Evolutionary conservation across 345 rosid genomes (phyloP).

Genomic region (Linum tenue): DNA sequence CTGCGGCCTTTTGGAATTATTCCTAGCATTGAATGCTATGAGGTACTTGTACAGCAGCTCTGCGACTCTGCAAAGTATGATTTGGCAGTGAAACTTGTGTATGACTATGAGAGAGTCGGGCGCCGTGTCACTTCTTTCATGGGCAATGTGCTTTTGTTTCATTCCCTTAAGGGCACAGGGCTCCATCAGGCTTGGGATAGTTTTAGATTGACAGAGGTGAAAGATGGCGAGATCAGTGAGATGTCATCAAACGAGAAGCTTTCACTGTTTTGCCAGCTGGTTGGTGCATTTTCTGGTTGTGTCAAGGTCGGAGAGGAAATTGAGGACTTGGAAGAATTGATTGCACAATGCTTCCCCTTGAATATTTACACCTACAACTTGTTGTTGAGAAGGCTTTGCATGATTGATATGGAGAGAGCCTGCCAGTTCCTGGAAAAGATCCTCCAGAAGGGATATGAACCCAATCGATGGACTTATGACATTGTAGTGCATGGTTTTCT

Average conservation of each 20-base stretch:
- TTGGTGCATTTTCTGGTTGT: slow-evolving; percentile 50
- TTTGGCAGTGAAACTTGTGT: slow-evolving; percentile 37
- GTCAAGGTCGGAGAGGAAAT: slow-evolving; percentile 23
- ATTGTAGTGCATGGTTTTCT: slow-evolving; percentile 32
- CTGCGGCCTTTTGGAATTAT: slow-evolving; percentile 33
- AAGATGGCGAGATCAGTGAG: slow-evolving; percentile 15
- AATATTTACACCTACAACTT: slow-evolving; percentile 52
- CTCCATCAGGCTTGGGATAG: slow-evolving; percentile 56
- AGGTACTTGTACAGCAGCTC: slow-evolving; percentile 35
- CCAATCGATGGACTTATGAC: slow-evolving; percentile 47
- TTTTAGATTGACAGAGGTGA: slow-evolving; percentile 27
- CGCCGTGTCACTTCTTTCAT: slow-evolving; percentile 48
- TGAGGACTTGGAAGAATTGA: slow-evolving; percentile 36
- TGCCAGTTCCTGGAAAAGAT: slow-evolving; percentile 35
- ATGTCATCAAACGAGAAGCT: slow-evolving; percentile 19
- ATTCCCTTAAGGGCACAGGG: slow-evolving; percentile 35
- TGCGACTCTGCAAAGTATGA: slow-evolving; percentile 33
- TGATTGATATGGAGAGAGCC: slow-evolving; percentile 34
- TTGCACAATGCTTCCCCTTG: slow-evolving; percentile 53
- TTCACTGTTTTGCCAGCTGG: slow-evolving; percentile 46
- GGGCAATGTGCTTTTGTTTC: slow-evolving; percentile 61
- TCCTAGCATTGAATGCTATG: slow-evolving; percentile 56
- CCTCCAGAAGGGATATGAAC: slow-evolving; percentile 45
- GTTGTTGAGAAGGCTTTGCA: slow-evolving; percentile 39
- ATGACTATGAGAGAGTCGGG: slow-evolving; percentile 40